These are phyloP conservation scores for Ceratocystis papillata DNA, from an alignment of 2,329 filamentous ascomycete species.

Conservation along the genomic window DNA sequence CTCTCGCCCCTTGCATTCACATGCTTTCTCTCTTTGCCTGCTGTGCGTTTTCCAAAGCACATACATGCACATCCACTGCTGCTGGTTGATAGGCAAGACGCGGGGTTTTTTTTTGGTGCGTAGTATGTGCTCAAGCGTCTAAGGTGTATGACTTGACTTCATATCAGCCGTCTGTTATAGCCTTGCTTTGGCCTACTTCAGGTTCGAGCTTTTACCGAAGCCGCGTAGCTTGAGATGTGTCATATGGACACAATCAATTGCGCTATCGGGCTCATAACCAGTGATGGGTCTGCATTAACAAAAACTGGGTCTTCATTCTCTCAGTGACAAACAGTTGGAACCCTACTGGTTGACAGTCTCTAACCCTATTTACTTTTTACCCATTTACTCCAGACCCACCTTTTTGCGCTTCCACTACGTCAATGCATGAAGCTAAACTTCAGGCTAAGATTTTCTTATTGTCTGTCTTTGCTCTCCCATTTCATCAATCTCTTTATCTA, in stretches of 20 bases:
- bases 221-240: conserved; percentile 11
- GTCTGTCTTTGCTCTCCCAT: background rate
- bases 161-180: background rate
- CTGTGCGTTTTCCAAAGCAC: background rate
- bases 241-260: background rate
- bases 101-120: background rate
- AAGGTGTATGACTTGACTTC: background rate
- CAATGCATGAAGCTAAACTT: background rate
- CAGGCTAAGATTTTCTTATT: background rate
- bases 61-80: background rate
- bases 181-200: background rate
- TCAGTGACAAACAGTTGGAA: background rate
- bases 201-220: background rate
- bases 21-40: background rate
- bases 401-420: background rate
- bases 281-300: background rate
- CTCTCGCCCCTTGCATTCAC: background rate
- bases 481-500: background rate
- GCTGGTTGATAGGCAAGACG: background rate
- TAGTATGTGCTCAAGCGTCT: background rate
- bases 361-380: background rate
- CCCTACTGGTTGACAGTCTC: background rate
- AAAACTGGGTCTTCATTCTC: background rate
- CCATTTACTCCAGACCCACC: background rate
- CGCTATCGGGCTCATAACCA: background rate